Conservation (phyloP, 805 yeast genomes). For the Alloascoidea africana region DNA sequence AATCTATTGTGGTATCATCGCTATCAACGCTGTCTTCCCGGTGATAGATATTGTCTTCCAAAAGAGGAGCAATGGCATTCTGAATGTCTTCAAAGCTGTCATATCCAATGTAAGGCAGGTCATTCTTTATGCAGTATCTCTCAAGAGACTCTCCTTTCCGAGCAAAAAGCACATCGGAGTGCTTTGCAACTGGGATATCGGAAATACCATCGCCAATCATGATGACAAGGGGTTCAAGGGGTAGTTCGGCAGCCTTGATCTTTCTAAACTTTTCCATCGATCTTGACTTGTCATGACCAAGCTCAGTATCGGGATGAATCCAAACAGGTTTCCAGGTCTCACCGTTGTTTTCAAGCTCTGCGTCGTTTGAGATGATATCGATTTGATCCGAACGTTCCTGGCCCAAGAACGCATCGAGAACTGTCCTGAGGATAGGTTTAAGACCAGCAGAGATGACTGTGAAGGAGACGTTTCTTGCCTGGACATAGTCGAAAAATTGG, state of each 20-base stretch:
- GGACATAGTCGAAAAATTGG: constrained; percentile 20
- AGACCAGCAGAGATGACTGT: constrained; percentile 28
- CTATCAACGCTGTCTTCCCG: no score
- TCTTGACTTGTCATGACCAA: constrained; percentile 28
- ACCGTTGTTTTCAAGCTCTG: constrained; percentile 21
- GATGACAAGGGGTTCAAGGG: constrained; percentile 27
- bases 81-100: constrained; percentile 24
- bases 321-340: constrained; percentile 22
- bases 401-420: constrained; percentile 24
- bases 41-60: constrained; percentile 14
- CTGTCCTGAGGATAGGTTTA: constrained; percentile 24
- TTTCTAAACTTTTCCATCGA: constrained; percentile 22
- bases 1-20: no score
- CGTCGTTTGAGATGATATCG: constrained; percentile 25
- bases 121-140: constrained; percentile 23
- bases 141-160: constrained; percentile 25
- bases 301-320: constrained; percentile 23
- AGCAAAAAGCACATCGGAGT: constrained; percentile 28
- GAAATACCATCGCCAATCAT: constrained; percentile 46
- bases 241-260: constrained; percentile 3
- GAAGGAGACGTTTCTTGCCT: constrained; percentile 22
- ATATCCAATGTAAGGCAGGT: constrained; percentile 25
- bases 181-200: constrained; percentile 28
- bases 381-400: constrained; percentile 19
- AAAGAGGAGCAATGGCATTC: constrained; percentile 17